Conservation (phyloP, 306 rosid genomes). For the Cucumis melo region DNA sequence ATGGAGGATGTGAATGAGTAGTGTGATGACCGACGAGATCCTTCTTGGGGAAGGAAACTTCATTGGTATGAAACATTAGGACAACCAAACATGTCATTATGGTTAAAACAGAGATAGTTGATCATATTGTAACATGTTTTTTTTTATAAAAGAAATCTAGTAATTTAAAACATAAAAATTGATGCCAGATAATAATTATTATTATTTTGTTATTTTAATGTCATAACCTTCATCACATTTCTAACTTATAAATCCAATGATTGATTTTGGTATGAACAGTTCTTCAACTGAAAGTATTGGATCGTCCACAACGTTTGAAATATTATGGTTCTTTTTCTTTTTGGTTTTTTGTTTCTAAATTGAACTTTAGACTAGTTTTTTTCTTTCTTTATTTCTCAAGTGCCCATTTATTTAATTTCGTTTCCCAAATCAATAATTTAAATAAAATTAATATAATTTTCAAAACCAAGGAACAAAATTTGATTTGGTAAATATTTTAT, state of each 20-base stretch:
- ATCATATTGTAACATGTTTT: not conserved
- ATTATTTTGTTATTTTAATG: not conserved
- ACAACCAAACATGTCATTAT: not conserved
- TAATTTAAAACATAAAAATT: not conserved
- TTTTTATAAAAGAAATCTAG: not conserved
- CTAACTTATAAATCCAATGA: not conserved
- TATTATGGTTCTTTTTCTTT: too few relatives aligned
- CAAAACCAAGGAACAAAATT: too few relatives aligned
- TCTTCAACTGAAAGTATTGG: too few relatives aligned
- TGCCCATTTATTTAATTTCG: too few relatives aligned
- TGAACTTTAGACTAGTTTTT: too few relatives aligned
- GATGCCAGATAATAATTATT: not conserved
- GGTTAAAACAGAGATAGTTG: not conserved
- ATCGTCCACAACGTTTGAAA: too few relatives aligned
- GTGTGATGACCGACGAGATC: not conserved
- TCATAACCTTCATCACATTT: not conserved
- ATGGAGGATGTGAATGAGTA: not conserved
- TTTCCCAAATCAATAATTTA: too few relatives aligned
- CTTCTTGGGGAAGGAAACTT: not conserved
- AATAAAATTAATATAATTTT: too few relatives aligned
- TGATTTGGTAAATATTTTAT: too few relatives aligned
- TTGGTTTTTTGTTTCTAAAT: too few relatives aligned
- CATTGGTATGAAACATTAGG: not conserved
- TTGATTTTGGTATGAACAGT: not conserved
- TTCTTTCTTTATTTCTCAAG: too few relatives aligned